Conservation (phyloP, 768 basidiomycete species). For the Ramaria rubella region DNA sequence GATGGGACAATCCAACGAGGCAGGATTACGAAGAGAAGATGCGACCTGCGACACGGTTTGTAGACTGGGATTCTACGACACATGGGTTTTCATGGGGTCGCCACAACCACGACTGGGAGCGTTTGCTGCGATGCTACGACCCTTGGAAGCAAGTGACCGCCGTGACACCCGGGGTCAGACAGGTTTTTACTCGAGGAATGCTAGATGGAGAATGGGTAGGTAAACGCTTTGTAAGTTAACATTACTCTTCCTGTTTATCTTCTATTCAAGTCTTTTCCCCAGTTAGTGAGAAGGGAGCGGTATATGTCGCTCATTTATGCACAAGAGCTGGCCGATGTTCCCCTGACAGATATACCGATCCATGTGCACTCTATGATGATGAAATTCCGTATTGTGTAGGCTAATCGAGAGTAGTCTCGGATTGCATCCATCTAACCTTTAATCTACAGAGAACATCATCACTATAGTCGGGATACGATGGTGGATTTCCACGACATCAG, state of each 20-base stretch:
- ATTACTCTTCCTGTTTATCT: no score
- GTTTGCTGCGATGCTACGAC: slow-evolving; percentile 34
- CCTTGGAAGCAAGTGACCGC: neutral
- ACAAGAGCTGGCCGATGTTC: neutral
- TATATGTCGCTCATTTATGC: neutral
- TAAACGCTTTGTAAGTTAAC: neutral
- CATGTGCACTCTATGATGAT: neutral
- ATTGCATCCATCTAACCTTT: no score
- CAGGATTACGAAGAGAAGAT: slow-evolving; percentile 38
- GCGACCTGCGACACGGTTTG: slow-evolving; percentile 7
- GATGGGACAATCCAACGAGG: slow-evolving; percentile 26
- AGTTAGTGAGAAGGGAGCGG: neutral
- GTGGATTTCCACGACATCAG: neutral
- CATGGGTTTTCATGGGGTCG: slow-evolving; percentile 28
- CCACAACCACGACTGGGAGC: slow-evolving; percentile 31
- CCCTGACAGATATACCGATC: neutral
- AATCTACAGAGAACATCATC: neutral
- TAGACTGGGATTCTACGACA: slow-evolving; percentile 3
- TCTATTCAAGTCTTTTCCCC: neutral
- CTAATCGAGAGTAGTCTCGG: no score
- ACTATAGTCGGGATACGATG: neutral
- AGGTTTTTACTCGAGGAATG: slow-evolving; percentile 4
- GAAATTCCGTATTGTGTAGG: neutral
- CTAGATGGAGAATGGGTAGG: neutral
- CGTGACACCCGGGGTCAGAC: neutral